phyloP scores from a whole-genome alignment of 1,284 basidiomycete species.

The Cystobasidium sp. region DNA sequence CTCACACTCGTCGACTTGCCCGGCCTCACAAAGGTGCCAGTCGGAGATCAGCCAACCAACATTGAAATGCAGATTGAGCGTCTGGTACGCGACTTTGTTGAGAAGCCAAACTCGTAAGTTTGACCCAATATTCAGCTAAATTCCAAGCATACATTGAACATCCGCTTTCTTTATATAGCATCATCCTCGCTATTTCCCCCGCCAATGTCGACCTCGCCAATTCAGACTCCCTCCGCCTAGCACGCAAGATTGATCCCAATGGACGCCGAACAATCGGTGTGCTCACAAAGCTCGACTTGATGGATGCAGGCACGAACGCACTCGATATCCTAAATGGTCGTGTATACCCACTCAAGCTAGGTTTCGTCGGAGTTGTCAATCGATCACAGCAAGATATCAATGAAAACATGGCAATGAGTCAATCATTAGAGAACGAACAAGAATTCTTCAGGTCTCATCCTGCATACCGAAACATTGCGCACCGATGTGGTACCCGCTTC shows the following conservation, averaged over 20 bases:
- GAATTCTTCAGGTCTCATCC: conserved; percentile 92
- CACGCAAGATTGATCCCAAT: conserved; percentile 91
- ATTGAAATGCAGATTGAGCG: conserved; percentile 96
- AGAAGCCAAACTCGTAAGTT: conserved; percentile 88
- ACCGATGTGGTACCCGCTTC: conserved; percentile 95
- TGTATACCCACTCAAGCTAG: conserved; percentile 95
- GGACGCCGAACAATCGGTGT: conserved; percentile 95
- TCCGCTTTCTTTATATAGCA: conserved; percentile 61
- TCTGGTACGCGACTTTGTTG: conserved; percentile 91
- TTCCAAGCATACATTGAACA: not conserved
- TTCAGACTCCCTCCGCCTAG: conserved; percentile 95
- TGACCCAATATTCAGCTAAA: not conserved
- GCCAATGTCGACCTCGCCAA: conserved; percentile 99
- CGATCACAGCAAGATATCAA: conserved; percentile 98
- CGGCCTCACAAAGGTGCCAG: conserved; percentile 92
- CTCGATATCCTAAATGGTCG: conserved; percentile 93
- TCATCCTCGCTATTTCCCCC: conserved; percentile 93
- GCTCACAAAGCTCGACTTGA: conserved; percentile 94
- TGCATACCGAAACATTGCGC: conserved; percentile 93
- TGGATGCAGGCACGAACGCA: conserved; percentile 98
- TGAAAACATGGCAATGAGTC: conserved; percentile 79
- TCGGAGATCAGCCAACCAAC: conserved; percentile 75
- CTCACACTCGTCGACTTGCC: conserved; percentile 94
- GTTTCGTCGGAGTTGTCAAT: conserved; percentile 97
- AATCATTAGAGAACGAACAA: conserved; percentile 81